Conservation (phyloP, 164 flowering plant genomes). For the Vitis amurensis region DNA sequence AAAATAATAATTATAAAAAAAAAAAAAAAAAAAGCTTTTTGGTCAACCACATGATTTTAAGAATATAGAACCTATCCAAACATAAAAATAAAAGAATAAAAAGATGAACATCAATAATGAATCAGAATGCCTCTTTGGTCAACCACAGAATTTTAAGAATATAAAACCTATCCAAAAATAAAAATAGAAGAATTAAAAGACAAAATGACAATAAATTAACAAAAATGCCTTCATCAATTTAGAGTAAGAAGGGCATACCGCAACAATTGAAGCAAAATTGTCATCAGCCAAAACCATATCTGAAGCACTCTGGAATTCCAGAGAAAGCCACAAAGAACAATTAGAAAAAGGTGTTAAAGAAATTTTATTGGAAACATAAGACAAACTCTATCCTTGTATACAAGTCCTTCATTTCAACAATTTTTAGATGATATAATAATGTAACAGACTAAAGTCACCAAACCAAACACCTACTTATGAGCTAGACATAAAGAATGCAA, state of each 20-base stretch:
- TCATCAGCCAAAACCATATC: constrained; percentile 99
- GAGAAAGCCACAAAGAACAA: no score
- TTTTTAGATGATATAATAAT: no score
- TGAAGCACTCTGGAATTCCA: constrained; percentile 84
- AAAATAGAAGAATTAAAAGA: not conserved
- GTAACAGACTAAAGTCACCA: no score
- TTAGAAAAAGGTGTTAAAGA: no score
- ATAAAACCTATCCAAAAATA: not conserved
- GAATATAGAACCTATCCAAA: not conserved
- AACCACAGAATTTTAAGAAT: not conserved
- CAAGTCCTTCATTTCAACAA: no score
- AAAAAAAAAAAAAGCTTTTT: not conserved
- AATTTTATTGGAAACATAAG: no score
- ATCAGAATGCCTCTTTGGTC: no score
- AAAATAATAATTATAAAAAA: not conserved
- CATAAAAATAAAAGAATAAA: not conserved
- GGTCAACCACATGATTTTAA: not conserved
- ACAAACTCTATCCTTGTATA: no score
- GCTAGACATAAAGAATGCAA: no score
- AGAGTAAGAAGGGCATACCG: constrained; percentile 49
- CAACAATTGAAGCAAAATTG: constrained; percentile 97
- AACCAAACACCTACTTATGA: no score
- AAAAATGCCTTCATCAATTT: not conserved
- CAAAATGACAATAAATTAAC: not conserved
- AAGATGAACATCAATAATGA: no score